Evolutionary conservation across 495 filamentous ascomycete genomes (phyloP).

Genomic region (Podospora tetraspora): DNA sequence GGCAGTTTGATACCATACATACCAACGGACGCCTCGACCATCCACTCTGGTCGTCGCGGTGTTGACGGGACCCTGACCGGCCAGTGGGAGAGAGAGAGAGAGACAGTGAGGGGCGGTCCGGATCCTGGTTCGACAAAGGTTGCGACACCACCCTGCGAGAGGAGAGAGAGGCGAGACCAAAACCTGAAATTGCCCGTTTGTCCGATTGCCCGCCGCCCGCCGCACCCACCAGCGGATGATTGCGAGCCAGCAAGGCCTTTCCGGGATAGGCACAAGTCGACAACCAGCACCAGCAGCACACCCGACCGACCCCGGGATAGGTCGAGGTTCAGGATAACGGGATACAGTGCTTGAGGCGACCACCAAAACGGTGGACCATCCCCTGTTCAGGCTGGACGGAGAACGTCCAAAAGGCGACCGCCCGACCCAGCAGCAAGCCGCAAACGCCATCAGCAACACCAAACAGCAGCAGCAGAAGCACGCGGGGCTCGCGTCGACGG

Average conservation of each 20-base stretch:
- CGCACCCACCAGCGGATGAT: background rate
- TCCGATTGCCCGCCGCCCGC: background rate
- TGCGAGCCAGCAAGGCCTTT: background rate
- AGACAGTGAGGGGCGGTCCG: background rate
- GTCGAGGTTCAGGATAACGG: background rate
- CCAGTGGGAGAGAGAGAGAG: constrained; percentile 1
- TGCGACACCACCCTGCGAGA: background rate
- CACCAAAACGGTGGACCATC: background rate
- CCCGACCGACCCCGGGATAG: background rate
- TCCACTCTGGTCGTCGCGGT: constrained; percentile 1
- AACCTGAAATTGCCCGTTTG: constrained; percentile 1
- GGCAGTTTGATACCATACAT: constrained; percentile 10
- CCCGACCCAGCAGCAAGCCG: background rate
- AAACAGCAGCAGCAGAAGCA: background rate
- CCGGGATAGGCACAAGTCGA: background rate
- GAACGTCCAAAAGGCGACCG: background rate
- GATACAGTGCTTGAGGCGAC: background rate
- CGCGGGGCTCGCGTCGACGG: constrained; percentile 7
- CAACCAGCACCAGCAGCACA: background rate
- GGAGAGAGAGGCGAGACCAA: background rate
- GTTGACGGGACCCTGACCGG: constrained; percentile 9
- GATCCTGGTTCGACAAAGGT: constrained; percentile 13
- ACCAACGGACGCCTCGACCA: background rate
- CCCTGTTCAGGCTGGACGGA: background rate
- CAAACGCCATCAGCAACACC: background rate